Evolutionary conservation across 2,329 filamentous ascomycete genomes (phyloP), one percentile per base, ranked within the genome.

Genomic region (Nigrospora osmanthi): DNA sequence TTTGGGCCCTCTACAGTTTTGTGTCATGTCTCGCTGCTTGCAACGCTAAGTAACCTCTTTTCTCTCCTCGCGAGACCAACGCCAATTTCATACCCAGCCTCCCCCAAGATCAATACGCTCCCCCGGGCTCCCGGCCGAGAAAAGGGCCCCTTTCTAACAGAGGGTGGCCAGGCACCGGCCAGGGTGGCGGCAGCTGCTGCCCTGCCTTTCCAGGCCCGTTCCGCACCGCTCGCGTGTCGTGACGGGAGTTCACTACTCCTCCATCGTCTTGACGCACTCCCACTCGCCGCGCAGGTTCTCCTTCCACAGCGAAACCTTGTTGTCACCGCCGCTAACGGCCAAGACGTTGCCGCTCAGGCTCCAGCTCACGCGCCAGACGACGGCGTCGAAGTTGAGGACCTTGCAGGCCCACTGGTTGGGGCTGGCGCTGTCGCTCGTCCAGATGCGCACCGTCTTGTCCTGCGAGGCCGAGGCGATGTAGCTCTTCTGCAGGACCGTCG

Each of bases 251-350:
- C 19, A 4, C 16, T 74, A 95, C 70, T 95, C 89, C 65, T 95
- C 91, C 63, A 98, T 90, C 48, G 88, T 89, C 79, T 95, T 96
- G 54, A 97, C 88, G 59, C 87, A 88, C 69, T 97, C 90, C 93
- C 93, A 98, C 62, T 95, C 88, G 45, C 93, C 93, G 63, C 86
- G 87, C 56, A 98, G 72, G 64, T 95, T 95, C 78, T 98, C 93
- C 78, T 97, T 98, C 91, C 91, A 98, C 65, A 98, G 68, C 44
- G 85, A 94, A 45, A 98, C 90, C 71, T 94, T 90, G 75, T 98
- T 98, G 69, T 98, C 91, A 23, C 86, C 88, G 35, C 89, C 89
- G 61, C 87, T 93, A 50, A 96, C 89, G 11, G 93, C 93, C 57
- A 98, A 75, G 16, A 97, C 90, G 63, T 98, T 98, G 43, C 93